A percentile compares a stretch with the other conserved stretches of the same genome.
phyloP scores from a whole-genome alignment of 345 rosid genomes.

The Brassica nigra region DNA sequence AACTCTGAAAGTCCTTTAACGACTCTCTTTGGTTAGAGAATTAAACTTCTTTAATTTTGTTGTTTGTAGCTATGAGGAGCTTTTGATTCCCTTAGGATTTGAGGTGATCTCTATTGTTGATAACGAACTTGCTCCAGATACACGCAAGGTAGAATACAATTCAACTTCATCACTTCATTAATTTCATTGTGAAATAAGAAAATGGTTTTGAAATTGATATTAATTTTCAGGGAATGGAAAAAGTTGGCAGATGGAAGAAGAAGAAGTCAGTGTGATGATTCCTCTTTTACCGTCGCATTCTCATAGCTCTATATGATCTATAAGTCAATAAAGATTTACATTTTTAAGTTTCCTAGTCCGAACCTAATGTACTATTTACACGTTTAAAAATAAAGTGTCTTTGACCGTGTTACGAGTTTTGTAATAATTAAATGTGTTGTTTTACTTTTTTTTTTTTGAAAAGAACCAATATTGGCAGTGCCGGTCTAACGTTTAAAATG shows the following conservation, averaged over 20 bases:
- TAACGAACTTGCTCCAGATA: slow-evolving; percentile 36
- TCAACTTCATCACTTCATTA: slow-evolving; percentile 1
- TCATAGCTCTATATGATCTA: background rate
- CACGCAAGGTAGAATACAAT: slow-evolving; percentile 56
- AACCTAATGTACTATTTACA: slow-evolving; percentile 13
- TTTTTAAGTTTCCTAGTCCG: background rate
- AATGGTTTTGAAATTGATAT: background rate
- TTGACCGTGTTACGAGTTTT: slow-evolving; percentile 1
- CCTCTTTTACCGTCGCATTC: background rate
- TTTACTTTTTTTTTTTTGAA: background rate
- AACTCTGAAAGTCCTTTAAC: background rate
- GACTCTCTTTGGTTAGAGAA: background rate
- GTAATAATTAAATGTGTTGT: background rate
- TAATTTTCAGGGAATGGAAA: slow-evolving; percentile 64
- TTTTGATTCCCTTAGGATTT: slow-evolving; percentile 37
- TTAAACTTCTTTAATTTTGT: background rate
- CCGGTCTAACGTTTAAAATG: no score
- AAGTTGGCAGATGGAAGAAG: slow-evolving; percentile 79
- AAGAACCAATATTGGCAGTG: no score
- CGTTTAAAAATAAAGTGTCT: slow-evolving; percentile 1
- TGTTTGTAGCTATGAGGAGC: slow-evolving; percentile 30
- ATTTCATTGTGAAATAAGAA: background rate
- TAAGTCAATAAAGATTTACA: background rate
- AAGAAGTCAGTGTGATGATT: slow-evolving; percentile 14
- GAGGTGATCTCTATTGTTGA: slow-evolving; percentile 27